These are phyloP conservation scores for Cyberlindnera sargentensis DNA, from an alignment of 805 yeast genomes.

Conservation along the genomic window DNA sequence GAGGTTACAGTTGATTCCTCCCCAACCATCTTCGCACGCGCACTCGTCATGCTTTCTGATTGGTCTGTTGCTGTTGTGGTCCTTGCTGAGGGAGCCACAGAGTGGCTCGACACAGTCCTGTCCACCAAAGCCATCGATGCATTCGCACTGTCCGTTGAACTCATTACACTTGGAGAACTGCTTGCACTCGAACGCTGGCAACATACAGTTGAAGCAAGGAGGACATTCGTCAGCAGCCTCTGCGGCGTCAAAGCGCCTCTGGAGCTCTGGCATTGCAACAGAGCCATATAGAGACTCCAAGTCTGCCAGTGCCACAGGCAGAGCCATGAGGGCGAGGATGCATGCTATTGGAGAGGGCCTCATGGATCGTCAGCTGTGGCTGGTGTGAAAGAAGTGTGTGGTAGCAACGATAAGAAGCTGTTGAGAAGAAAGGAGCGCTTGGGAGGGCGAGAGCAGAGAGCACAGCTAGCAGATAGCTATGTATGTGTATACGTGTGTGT, in stretches of 20 bases:
- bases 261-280: not conserved
- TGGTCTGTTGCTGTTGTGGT: constrained; percentile 47
- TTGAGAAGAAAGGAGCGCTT: no score
- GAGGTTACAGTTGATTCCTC: constrained; percentile 88
- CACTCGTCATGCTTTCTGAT: constrained; percentile 47
- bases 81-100: constrained; percentile 76
- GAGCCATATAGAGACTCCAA: constrained; percentile 7
- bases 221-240: constrained; percentile 47
- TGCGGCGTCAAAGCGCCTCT: not conserved
- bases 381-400: not conserved
- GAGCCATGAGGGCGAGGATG: no score
- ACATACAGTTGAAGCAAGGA: constrained; percentile 91
- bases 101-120: constrained; percentile 82
- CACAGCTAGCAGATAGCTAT: no score
- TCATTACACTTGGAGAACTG: constrained; percentile 88
- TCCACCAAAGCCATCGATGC: constrained; percentile 91
- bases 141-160: constrained; percentile 86
- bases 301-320: no score
- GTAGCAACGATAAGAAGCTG: not conserved
- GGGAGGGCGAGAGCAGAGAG: no score
- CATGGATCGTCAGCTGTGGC: not conserved
- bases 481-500: no score
- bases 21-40: constrained; percentile 81
- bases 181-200: constrained; percentile 83
- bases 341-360: not conserved